A percentile compares a stretch with the other conserved stretches of the same genome.
These are phyloP conservation scores for Botrytis elliptica DNA, from an alignment of 2,329 filamentous ascomycete genomes.

Conservation along the genomic window DNA sequence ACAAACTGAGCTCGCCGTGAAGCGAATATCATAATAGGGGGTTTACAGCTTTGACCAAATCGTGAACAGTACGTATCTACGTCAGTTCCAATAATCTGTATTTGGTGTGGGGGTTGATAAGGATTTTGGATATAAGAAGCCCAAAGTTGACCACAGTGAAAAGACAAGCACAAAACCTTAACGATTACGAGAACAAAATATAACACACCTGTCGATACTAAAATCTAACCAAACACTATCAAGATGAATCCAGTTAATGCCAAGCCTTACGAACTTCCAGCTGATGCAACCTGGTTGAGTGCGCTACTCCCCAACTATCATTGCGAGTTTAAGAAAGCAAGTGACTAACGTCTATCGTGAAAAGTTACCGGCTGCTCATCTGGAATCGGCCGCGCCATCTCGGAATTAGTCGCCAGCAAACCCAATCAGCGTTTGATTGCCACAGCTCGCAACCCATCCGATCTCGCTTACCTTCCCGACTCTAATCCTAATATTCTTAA, in stretches of 20 bases:
- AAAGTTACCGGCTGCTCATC: conserved; percentile 51
- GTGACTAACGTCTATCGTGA: background rate
- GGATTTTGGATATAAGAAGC: background rate
- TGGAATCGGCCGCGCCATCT: conserved; percentile 47
- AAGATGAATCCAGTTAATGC: conserved; percentile 12
- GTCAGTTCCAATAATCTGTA: background rate
- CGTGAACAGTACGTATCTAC: background rate
- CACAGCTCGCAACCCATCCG: conserved; percentile 47
- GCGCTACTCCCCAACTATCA: background rate
- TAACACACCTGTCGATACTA: background rate
- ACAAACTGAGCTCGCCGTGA: background rate
- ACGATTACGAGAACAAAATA: background rate
- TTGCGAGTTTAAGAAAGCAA: background rate
- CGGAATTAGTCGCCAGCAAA: conserved; percentile 42
- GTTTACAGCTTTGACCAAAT: background rate
- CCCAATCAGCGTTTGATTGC: conserved; percentile 46
- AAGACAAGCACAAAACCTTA: no score
- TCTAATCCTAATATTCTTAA: conserved; percentile 44
- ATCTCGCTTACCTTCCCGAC: conserved; percentile 45
- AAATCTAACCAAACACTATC: background rate
- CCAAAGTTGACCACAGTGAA: background rate
- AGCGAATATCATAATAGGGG: conserved; percentile 9
- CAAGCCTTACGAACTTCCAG: background rate
- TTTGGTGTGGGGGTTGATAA: no score
- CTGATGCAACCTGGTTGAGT: conserved; percentile 9